Conservation (phyloP, 108 stramenopile genomes). For the Skeletonema grethae region DNA sequence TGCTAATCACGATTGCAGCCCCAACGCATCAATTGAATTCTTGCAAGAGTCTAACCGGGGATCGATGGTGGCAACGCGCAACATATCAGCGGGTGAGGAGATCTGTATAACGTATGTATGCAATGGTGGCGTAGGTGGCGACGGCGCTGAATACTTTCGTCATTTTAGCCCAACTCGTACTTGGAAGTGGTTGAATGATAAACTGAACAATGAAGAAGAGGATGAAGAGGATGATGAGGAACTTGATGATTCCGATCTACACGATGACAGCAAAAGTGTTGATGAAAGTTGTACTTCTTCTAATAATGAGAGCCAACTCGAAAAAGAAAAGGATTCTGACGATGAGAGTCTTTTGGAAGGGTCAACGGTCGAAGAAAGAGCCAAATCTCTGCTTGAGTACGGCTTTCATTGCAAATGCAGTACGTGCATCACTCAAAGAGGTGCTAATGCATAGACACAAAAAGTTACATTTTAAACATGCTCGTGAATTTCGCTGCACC, state of each 20-base stretch:
- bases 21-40: conserved; percentile 46
- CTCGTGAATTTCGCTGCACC: conserved; percentile 19
- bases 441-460: not conserved
- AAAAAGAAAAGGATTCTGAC: conserved; percentile 3
- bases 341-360: conserved; percentile 19
- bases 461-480: not conserved
- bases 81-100: conserved; percentile 29
- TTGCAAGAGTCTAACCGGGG: conserved; percentile 33
- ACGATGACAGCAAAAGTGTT: not conserved
- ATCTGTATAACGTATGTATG: conserved; percentile 38
- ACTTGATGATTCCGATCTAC: not conserved
- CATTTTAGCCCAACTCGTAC: conserved; percentile 32
- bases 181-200: conserved; percentile 39
- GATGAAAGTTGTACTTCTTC: not conserved
- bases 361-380: conserved; percentile 1
- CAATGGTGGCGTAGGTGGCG: conserved; percentile 31
- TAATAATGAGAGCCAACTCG: not conserved
- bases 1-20: conserved; percentile 42
- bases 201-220: conserved; percentile 1
- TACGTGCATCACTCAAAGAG: not conserved
- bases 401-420: conserved; percentile 31
- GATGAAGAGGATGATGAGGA: conserved; percentile 7
- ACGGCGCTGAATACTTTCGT: conserved; percentile 13
- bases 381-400: conserved; percentile 20
- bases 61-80: conserved; percentile 31